Conservation (phyloP, 1,139 yeast species). For the Pneumocystis oryctolagi region DNA sequence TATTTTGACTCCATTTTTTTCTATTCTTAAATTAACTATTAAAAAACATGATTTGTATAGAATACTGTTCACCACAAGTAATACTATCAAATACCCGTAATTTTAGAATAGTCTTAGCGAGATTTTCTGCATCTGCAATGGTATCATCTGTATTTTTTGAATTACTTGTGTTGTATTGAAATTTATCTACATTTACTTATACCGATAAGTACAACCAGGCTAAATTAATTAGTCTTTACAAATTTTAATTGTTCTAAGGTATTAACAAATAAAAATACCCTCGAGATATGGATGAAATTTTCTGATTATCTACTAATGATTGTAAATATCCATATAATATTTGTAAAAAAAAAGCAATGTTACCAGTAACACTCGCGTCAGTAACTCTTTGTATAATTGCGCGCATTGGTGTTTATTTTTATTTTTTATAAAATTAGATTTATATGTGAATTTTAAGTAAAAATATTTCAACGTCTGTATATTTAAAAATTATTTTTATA, state of each 20-base stretch:
- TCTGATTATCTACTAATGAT: conserved; percentile 50
- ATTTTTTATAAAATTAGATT: neutral
- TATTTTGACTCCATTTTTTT: conserved; percentile 42
- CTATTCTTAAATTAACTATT: neutral
- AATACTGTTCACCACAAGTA: conserved; percentile 27
- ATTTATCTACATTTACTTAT: conserved; percentile 48
- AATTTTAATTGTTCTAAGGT: neutral
- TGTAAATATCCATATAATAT: conserved; percentile 18
- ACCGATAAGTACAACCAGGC: conserved; percentile 53
- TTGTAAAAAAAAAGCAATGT: conserved; percentile 20
- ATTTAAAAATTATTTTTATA: neutral
- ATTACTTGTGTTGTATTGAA: neutral
- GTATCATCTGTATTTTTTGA: conserved; percentile 64
- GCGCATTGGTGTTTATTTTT: conserved; percentile 36
- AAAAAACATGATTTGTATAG: neutral
- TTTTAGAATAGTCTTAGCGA: conserved; percentile 48
- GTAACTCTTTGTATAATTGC: conserved; percentile 80
- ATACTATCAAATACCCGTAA: conserved; percentile 60
- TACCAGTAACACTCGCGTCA: conserved; percentile 73
- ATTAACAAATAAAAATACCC: conserved; percentile 5
- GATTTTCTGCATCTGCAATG: conserved; percentile 47
- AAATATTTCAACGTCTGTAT: neutral
- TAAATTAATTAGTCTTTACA: neutral
- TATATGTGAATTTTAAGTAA: neutral
- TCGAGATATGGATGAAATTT: neutral